phyloP scores from a whole-genome alignment of 2,329 filamentous ascomycete species.

The Nigrograna mackinnonii region DNA sequence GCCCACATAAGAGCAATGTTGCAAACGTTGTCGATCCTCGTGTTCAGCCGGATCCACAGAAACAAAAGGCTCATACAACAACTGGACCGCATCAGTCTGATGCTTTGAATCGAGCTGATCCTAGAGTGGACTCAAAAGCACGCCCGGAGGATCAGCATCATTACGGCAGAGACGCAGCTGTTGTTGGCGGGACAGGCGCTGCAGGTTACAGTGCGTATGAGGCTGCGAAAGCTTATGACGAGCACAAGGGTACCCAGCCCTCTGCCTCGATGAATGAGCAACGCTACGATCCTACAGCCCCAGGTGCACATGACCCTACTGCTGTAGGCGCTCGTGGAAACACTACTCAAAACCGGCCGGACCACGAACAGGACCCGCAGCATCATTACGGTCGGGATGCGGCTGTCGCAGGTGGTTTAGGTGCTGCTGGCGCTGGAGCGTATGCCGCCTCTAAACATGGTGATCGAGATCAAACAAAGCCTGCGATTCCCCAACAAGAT shows the following conservation, averaged over 20 bases:
- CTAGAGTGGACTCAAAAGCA: slow-evolving; percentile 23
- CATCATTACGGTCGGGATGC: slow-evolving; percentile 28
- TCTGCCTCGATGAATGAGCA: slow-evolving; percentile 32
- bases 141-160: slow-evolving; percentile 16
- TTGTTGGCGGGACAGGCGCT: slow-evolving; percentile 33
- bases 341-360: too few relatives aligned
- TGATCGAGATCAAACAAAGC: too few relatives aligned
- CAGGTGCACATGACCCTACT: slow-evolving; percentile 21
- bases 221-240: slow-evolving; percentile 27
- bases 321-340: slow-evolving; percentile 4
- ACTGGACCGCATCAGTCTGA: slow-evolving; percentile 30
- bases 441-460: slow-evolving; percentile 5
- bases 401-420: slow-evolving; percentile 19
- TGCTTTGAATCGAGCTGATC: slow-evolving; percentile 27
- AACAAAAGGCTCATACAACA: slow-evolving; percentile 28
- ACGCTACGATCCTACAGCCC: slow-evolving; percentile 29
- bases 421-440: slow-evolving; percentile 13
- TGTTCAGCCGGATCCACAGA: slow-evolving; percentile 31
- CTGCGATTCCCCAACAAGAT: too few relatives aligned
- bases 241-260: slow-evolving; percentile 32
- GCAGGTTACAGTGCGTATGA: slow-evolving; percentile 39
- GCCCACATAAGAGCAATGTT: slow-evolving; percentile 34
- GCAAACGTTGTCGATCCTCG: slow-evolving; percentile 35
- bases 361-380: too few relatives aligned
- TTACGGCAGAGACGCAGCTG: slow-evolving; percentile 26